phyloP scores from a whole-genome alignment of 2,329 filamentous ascomycete species.

The Scedosporium minutisporum region DNA sequence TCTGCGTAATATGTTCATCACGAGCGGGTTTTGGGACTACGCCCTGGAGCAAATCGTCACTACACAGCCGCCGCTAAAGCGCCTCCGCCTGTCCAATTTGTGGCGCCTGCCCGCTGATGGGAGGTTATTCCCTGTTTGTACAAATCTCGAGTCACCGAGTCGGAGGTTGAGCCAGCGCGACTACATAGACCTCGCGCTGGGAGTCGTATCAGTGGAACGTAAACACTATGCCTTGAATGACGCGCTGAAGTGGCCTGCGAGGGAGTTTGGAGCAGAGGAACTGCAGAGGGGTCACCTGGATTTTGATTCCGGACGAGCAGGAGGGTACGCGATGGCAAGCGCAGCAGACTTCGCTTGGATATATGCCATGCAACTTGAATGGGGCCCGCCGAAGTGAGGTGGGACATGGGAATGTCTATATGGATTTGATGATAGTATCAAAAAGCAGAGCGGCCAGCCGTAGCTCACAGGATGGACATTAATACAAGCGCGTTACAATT shows the following conservation, averaged over 20 bases:
- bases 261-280: background rate
- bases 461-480: background rate
- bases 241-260: background rate
- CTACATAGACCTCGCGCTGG: background rate
- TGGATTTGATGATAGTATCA: background rate
- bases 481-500: no score
- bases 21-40: background rate
- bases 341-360: background rate
- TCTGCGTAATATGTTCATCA: background rate
- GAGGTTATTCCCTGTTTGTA: no score
- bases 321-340: background rate
- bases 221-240: background rate
- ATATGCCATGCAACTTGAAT: background rate
- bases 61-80: background rate
- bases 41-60: background rate
- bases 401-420: background rate
- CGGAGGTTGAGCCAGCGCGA: background rate
- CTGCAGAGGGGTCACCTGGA: background rate
- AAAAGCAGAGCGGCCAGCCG: background rate
- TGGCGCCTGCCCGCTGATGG: conserved; percentile 3
- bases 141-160: background rate
- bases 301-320: background rate
- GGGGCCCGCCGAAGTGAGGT: background rate
- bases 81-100: conserved; percentile 19
- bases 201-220: background rate